Evolutionary conservation across 345 rosid genomes (phyloP), one percentile per base, ranked within the genome.

Genomic region (Gossypium raimondii): DNA sequence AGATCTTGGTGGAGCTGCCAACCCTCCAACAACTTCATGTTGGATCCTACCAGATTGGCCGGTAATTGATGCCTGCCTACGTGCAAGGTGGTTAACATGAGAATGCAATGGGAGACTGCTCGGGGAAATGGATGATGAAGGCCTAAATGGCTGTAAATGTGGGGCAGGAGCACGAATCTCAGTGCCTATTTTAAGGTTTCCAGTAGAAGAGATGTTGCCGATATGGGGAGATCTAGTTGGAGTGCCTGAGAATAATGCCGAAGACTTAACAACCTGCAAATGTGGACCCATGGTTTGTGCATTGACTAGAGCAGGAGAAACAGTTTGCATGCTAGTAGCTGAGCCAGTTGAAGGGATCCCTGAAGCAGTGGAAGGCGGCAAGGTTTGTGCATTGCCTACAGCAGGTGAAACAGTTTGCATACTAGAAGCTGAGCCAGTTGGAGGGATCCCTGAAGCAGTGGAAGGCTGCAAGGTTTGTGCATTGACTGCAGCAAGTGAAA

Each of bases 101-200:
- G 83, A 67, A 4, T 67, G 56, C 41, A 50, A 74, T n/a, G 80
- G 59, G 70, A 65, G 43, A 65, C 69, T 47, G 34, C 53, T 34
- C 0, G 82, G 55, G 12, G 76, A 2, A 17, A 72, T 12, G 13
- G 84, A 67, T 53, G 74, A 3, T 13, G 84, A 67, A 70, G 87
- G 62, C 76, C 90, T 85, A 61, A 83, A 80, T 64, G 76, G 78
- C 38, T 82, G 89, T 72, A 87, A 41, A 78, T 89, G 89, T 2
- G 90, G 88, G 51, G 92, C 85, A 74, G 87, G 89, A 60, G 87
- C 81, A 65, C 87, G 84, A 73, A 77, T 52, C 76, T 83, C 87
- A 67, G 76, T 75, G 45, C 83, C 57, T n/a, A 67, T 51, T 73
- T 76, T 88, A 69, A 52, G 78, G 76, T 72, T 86, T 67, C 59